Base-by-base conservation (phyloP, 495 filamentous ascomycete genomes). In the Penicillium daleae region DNA sequence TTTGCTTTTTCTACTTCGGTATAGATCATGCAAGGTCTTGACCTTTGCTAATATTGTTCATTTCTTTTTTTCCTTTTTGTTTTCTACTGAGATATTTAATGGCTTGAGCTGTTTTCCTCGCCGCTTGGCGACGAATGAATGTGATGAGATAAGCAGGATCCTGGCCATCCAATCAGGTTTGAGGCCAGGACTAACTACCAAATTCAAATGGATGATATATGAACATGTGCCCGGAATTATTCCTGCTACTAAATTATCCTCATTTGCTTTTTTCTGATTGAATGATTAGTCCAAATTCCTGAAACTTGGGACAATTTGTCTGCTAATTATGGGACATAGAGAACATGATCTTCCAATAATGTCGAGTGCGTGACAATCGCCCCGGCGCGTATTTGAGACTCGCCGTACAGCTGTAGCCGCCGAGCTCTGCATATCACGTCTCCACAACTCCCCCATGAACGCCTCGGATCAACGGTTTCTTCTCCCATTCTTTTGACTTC, bases 291-390 rank as follows among this genome's bases (percentile, higher is more conserved):
- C 31, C 32, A 29, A 10, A 54, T 27, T 61, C n/a, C 15, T 42
- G 48, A 39, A 57, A 66, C 58, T 33, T 53, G 57, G 42, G 50
- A 35, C 35, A 56, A 40, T 33, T 51, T 57, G 24, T 49, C 32
- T 71, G 67, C 65, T 68, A 68, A 72, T 68, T 71, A 68, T 70
- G 70, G 70, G 67, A 63, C 33, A 57, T 67, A 68, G 49, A 13
- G 9, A 17, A 50, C 46, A 50, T 50, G 27, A 46, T 57, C 19
- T 63, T 35, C 56, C 24, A 31, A 60, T 37, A n/a, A 12, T 12
- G 33, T 56, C 51, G 26, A 42, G 59, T 62, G 49, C 42, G 62
- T 72, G 63, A 72, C 56, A 63, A 64, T 56, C 64, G 32, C 51
- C 32, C 50, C 65, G 63, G 70, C 70, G 70, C 70, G 68, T 72